A percentile compares a stretch with the other conserved stretches of the same genome.
phyloP scores from a whole-genome alignment of 2,329 filamentous ascomycete species.

The Gnomoniopsis smithogilvyi region DNA sequence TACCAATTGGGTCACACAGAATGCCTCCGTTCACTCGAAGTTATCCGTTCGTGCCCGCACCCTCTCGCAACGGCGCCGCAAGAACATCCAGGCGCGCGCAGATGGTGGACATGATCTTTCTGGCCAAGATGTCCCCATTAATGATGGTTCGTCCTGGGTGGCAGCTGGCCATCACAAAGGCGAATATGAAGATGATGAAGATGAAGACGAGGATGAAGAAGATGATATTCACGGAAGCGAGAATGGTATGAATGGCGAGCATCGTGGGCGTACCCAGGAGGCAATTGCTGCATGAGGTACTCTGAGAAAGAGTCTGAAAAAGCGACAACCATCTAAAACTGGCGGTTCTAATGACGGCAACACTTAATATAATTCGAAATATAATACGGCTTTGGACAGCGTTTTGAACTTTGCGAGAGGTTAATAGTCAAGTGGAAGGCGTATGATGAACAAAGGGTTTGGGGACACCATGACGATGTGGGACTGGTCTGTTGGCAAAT shows the following conservation, averaged over 20 bases:
- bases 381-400: too few species aligned
- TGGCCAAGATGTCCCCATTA: conserved; percentile 73
- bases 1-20: conserved; percentile 93
- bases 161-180: conserved; percentile 64
- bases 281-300: conserved; percentile 40
- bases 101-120: conserved; percentile 82
- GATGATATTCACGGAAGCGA: conserved; percentile 38
- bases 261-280: conserved; percentile 53
- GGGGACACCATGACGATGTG: background rate
- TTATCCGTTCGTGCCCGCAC: conserved; percentile 85
- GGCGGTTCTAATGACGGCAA: conserved; percentile 17
- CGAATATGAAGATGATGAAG: conserved; percentile 57
- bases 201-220: conserved; percentile 61
- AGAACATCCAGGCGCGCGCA: conserved; percentile 63
- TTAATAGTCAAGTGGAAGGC: background rate
- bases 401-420: too few species aligned
- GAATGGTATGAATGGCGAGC: conserved; percentile 52
- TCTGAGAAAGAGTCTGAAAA: background rate
- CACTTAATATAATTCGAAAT: conserved; percentile 5
- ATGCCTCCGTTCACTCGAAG: conserved; percentile 82
- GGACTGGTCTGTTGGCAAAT: background rate
- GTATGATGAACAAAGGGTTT: background rate
- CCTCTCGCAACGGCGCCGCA: conserved; percentile 78
- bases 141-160: conserved; percentile 82
- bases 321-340: conserved; percentile 6